These are phyloP conservation scores for Alnus rubra DNA, from an alignment of 306 rosid species.

Conservation along the genomic window DNA sequence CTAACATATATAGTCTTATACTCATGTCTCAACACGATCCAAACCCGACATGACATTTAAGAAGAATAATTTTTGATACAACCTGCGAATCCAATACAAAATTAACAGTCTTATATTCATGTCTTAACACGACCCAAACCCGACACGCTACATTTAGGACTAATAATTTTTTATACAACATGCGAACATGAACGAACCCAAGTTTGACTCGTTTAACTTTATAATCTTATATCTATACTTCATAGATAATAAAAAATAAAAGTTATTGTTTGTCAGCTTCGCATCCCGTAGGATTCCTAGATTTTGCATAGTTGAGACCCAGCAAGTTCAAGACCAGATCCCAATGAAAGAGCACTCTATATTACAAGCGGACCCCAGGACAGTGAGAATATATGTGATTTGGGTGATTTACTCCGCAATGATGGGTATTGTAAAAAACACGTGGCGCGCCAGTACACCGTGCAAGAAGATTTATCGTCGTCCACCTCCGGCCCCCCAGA, in stretches of 20 bases:
- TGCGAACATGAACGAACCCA: too few relatives aligned
- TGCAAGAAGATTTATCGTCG: not conserved
- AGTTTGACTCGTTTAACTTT: too few relatives aligned
- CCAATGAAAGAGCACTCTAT: slow-evolving; percentile 23
- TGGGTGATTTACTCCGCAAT: slow-evolving; percentile 28
- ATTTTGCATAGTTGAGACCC: slow-evolving; percentile 6
- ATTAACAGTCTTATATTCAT: too few relatives aligned
- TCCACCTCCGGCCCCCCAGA: not conserved
- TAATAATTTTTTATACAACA: too few relatives aligned
- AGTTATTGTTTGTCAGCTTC: not conserved
- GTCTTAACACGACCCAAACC: too few relatives aligned
- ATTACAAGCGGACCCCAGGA: slow-evolving; percentile 28
- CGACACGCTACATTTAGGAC: too few relatives aligned
- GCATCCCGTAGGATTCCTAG: slow-evolving; percentile 55
- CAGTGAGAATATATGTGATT: slow-evolving; percentile 37
- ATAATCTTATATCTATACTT: too few relatives aligned
- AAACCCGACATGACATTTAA: too few relatives aligned
- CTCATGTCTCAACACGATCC: too few relatives aligned
- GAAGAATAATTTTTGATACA: too few relatives aligned
- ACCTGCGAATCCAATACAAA: too few relatives aligned
- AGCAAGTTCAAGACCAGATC: not conserved
- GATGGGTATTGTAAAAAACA: slow-evolving; percentile 26
- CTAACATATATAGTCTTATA: too few relatives aligned
- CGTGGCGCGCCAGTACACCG: slow-evolving; percentile 2
- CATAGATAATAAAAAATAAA: not conserved